phyloP scores from a whole-genome alignment of 306 rosid genomes.

The Cucurbita ficifolia region DNA sequence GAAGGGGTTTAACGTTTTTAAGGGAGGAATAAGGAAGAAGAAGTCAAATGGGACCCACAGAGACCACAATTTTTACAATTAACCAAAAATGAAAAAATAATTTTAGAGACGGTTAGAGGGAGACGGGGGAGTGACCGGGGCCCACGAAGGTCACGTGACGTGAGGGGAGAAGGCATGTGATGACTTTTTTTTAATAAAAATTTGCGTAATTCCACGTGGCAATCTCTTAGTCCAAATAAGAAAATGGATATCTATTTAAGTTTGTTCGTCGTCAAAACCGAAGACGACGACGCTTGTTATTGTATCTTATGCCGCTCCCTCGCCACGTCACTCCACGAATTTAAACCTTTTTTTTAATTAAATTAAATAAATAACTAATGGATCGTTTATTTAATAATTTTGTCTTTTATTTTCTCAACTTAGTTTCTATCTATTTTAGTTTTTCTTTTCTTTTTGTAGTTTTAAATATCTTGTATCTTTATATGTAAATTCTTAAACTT shows the following conservation, averaged over 20 bases:
- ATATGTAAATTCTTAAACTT: no score
- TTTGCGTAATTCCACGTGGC: background rate
- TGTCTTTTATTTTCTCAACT: background rate
- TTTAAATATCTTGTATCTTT: background rate
- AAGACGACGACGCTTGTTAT: background rate
- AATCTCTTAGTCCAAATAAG: background rate
- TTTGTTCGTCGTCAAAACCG: background rate
- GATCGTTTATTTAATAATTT: background rate
- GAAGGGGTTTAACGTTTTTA: background rate
- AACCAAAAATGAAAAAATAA: background rate
- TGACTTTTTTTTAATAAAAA: background rate
- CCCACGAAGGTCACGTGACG: background rate
- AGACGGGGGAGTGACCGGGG: background rate
- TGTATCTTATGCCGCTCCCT: background rate
- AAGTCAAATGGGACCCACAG: conserved; percentile 11
- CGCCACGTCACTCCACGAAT: background rate
- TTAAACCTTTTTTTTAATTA: background rate
- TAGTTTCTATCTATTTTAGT: background rate
- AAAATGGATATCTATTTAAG: background rate
- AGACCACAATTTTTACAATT: background rate
- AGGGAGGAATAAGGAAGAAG: conserved; percentile 8
- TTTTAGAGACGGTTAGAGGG: background rate
- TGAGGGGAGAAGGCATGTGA: background rate
- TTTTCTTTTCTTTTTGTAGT: no score
- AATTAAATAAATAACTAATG: background rate